Evolutionary conservation across 2,329 filamentous ascomycete species (phyloP), one percentile per base, ranked within the genome.

Genomic region (Diaporthe caulivora): DNA sequence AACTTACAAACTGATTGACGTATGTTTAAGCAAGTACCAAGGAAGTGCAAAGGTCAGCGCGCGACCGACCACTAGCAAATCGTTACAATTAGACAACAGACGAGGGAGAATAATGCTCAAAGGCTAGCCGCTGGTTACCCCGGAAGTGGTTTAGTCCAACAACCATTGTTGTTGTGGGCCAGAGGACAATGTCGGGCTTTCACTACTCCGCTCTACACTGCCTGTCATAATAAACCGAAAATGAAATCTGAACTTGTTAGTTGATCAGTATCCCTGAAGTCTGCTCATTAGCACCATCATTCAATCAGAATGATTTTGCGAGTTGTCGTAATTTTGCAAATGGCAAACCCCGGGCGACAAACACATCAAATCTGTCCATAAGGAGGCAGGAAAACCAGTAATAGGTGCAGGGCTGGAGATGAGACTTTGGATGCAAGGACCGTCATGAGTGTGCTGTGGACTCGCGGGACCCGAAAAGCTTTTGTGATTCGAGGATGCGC

Each of bases 21-120:
- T 29, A 40, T 42, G 55, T 21, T 21, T 24, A 44, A 31, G 24
- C 4, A 21, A 44, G 58, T 3, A 31, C 1, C 8, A 29, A 44
- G 6, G 3, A 62, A 62, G 24, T 40, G 1, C 37, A 21, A 21
- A 9, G 8, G 8, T 37, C 2, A 11, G 18, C 29, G 1, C 17
- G 18, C 17, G 24, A 31, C 26, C 15, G 6, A n/a, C 6, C 21
- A 1, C 7, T 21, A 13, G n/a, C 17, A 1, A 47, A 13, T 31
- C 2, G 1, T n/a, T 17, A 31, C 6, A 47, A 29, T 1, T 10
- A 1, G 11, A n/a, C 5, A 9, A 24, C 1, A 13, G 13, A 6
- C 6, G 31, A 44, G 24, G n/a, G 10, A 11, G 24, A 18, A 31
- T 18, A 17, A 53, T 44, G 15, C 34, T 62, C 40, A 47, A 62